Base-by-base conservation (phyloP, 768 basidiomycete species). In the Tremella yokohamensis region DNA sequence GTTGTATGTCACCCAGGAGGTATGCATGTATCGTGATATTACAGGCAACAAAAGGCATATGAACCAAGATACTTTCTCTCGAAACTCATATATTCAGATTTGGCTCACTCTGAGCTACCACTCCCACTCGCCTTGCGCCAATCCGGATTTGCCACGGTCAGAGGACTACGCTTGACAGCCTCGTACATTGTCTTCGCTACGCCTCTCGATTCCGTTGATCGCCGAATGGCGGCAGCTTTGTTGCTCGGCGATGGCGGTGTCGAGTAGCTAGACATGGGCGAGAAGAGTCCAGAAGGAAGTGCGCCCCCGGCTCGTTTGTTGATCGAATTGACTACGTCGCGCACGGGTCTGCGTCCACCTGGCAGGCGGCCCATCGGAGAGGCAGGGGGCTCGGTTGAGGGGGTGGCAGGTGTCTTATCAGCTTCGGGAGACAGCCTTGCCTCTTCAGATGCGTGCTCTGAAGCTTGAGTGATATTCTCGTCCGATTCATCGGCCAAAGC, bases 311-410 rank as follows among this genome's bases (percentile, higher is more conserved):
- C 68, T 34, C 68, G 53, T 42, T 64, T 66, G 26, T 73, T 73
- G 61, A 73, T 70, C 0, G 62, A 62, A 18, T 64, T 60, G 37
- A 73, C 71, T 8, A 73, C 66, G 8, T 73, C 71, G 40, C 59
- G 52, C 0, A 73, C 71, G 0, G 71, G 68, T 54, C 68, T 38
- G 8, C 71, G 57, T 47, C 59, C 57, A 38, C 51, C 29, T 19
- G 34, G 24, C 22, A 52, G 22, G n/a, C 42, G 42, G 6, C 22
- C 22, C 6, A 18, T 45, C 8, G 42, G 42, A 8, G 42, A 45
- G 42, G 8, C 22, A 18, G 42, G 6, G n/a, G 15, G 4, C 6
- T 15, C 7, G 42, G 4, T 8, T 16, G 15, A 6, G 8, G 6
- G n/a, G n/a, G 42, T n/a, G 7, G 42, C 15, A 22, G 42, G 42